These are phyloP conservation scores for Coniochaeta prunicola DNA, from an alignment of 2,329 filamentous ascomycete genomes.

Conservation along the genomic window DNA sequence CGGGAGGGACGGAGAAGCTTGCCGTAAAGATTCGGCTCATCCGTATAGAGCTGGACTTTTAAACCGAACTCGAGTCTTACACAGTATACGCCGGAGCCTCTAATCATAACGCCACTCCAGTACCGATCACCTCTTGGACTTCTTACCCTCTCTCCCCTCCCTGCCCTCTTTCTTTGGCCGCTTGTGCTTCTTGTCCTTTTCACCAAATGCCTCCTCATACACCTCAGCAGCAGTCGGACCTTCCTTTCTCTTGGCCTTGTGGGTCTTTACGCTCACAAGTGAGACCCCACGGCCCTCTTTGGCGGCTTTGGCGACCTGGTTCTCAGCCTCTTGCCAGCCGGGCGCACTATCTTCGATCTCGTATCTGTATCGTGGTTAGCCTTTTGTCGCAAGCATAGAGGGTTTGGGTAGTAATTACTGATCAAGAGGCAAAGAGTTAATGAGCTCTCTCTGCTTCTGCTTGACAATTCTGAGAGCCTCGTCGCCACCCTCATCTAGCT, in stretches of 20 bases:
- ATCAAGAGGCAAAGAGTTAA: conserved; percentile 84
- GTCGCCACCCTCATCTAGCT: conserved; percentile 76
- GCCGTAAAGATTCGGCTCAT: not conserved
- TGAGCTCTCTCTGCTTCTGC: conserved; percentile 78
- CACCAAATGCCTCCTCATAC: conserved; percentile 52
- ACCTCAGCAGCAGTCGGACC: conserved; percentile 51
- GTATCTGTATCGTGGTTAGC: conserved; percentile 38
- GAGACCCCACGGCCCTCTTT: conserved; percentile 49
- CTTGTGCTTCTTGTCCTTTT: conserved; percentile 40
- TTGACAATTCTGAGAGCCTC: conserved; percentile 64
- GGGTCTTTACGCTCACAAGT: conserved; percentile 76
- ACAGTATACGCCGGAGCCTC: not conserved
- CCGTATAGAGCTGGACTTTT: not conserved
- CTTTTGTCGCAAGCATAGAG: not conserved
- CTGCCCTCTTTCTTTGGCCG: conserved; percentile 37
- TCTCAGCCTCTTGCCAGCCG: conserved; percentile 65
- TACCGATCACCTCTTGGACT: not conserved
- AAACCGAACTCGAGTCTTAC: not conserved
- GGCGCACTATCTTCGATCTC: conserved; percentile 56
- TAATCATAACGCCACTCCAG: not conserved
- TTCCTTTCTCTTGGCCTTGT: conserved; percentile 70
- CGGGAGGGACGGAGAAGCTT: not conserved
- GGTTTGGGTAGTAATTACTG: conserved; percentile 49
- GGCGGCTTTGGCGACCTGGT: conserved; percentile 56
- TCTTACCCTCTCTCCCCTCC: not conserved